Evolutionary conservation across 2,329 filamentous ascomycete genomes (phyloP).

Genomic region (Ophiostoma sp.): DNA sequence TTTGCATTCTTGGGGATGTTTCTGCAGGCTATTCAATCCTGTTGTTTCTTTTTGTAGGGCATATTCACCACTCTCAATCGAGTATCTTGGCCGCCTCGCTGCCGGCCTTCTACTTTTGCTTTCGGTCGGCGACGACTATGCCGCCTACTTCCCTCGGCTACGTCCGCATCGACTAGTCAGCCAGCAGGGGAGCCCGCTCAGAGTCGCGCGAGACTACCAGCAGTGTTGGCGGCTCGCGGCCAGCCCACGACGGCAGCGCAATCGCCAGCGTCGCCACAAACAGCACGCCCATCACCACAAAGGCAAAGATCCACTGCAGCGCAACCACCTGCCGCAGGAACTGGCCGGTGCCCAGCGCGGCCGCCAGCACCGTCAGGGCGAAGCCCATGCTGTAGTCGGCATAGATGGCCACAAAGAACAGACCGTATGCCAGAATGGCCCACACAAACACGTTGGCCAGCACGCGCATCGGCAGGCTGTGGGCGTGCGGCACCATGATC

Average conservation of each 20-base stretch:
- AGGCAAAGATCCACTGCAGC: constrained; percentile 90
- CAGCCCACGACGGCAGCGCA: constrained; percentile 59
- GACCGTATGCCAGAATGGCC: constrained; percentile 70
- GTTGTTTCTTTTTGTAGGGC: not conserved
- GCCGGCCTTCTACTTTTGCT: not conserved
- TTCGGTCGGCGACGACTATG: too few relatives aligned
- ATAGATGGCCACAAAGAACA: constrained; percentile 68
- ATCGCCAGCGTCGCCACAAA: constrained; percentile 63
- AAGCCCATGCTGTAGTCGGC: constrained; percentile 78
- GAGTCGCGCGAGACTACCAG: constrained; percentile 38
- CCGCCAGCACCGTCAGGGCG: constrained; percentile 64
- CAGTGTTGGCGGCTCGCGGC: constrained; percentile 42
- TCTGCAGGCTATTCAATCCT: not conserved
- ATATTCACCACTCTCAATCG: not conserved
- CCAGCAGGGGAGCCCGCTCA: constrained; percentile 58
- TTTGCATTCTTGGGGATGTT: not conserved
- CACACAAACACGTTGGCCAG: constrained; percentile 86
- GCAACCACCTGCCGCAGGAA: constrained; percentile 67
- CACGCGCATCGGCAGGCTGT: constrained; percentile 64
- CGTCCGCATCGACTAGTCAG: constrained; percentile 34
- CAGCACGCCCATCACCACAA: constrained; percentile 70
- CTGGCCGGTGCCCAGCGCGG: constrained; percentile 73
- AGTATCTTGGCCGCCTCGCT: not conserved
- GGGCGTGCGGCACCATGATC: constrained; percentile 65
- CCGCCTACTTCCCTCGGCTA: too few relatives aligned